Evolutionary conservation across 805 yeast genomes (phyloP).

Genomic region (Wickerhamomyces pijperi): DNA sequence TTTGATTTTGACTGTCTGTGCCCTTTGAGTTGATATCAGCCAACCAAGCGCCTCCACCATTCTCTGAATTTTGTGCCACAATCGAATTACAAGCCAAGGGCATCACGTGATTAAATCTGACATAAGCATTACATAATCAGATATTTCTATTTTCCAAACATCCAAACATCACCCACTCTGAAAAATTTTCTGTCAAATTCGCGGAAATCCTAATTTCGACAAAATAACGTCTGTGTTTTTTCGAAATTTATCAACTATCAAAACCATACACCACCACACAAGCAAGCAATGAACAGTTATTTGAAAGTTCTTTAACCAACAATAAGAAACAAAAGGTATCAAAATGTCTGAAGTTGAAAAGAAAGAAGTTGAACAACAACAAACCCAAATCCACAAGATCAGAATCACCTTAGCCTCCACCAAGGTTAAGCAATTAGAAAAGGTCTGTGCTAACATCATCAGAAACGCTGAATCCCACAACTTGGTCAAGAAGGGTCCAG

Average conservation of each 20-base stretch:
- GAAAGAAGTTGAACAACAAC: constrained; percentile 77
- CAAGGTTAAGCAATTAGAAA: constrained; percentile 97
- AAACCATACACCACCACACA: too few relatives aligned
- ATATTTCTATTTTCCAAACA: too few relatives aligned
- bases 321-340: constrained; percentile 30
- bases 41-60: too few relatives aligned
- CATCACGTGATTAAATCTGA: too few relatives aligned
- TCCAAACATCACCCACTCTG: constrained; percentile 15
- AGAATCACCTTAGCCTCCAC: constrained; percentile 98
- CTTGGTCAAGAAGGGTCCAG: constrained; percentile 95
- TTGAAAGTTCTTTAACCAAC: constrained; percentile 13
- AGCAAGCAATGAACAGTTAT: not conserved
- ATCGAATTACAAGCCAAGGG: too few relatives aligned
- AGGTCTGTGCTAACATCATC: constrained; percentile 86
- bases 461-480: constrained; percentile 74
- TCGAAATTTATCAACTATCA: too few relatives aligned
- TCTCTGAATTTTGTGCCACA: too few relatives aligned
- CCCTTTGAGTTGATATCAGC: too few relatives aligned
- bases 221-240: too few relatives aligned
- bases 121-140: too few relatives aligned
- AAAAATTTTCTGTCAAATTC: constrained; percentile 5
- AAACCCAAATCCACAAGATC: constrained; percentile 85
- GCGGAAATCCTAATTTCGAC: constrained; percentile 3
- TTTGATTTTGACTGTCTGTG: too few relatives aligned
- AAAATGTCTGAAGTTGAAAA: constrained; percentile 73